Percentiles rank a stretch among this genome's conserved stretches.
Evolutionary conservation across 2,329 filamentous ascomycete species (phyloP).

Genomic region (Aspergillus novoparasiticus): DNA sequence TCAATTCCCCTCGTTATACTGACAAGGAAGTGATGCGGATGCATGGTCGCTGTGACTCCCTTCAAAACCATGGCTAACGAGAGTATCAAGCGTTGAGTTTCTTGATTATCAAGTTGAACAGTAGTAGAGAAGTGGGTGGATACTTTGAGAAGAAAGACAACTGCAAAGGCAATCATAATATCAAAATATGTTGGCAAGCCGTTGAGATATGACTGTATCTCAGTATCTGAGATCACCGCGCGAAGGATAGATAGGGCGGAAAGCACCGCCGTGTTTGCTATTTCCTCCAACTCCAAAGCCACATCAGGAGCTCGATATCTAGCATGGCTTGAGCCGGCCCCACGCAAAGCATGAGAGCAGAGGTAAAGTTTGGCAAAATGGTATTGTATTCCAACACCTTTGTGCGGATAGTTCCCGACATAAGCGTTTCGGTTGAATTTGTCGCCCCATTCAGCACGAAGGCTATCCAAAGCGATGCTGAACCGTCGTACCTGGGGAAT

Average conservation of each 20-base stretch:
- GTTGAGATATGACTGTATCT: constrained; percentile 36
- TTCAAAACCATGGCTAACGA: neutral
- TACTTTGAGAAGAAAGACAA: constrained; percentile 43
- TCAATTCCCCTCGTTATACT: neutral
- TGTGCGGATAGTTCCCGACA: constrained; percentile 48
- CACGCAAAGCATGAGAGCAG: constrained; percentile 48
- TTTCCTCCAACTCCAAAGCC: constrained; percentile 35
- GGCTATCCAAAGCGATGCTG: constrained; percentile 23
- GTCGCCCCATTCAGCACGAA: constrained; percentile 25
- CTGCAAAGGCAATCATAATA: constrained; percentile 44
- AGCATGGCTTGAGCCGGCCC: constrained; percentile 15
- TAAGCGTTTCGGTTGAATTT: constrained; percentile 35
- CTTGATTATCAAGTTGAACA: neutral
- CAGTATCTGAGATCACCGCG: constrained; percentile 37
- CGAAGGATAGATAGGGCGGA: constrained; percentile 39
- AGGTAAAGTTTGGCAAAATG: constrained; percentile 52
- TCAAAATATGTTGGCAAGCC: constrained; percentile 43
- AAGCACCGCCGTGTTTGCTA: constrained; percentile 40
- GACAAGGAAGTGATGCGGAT: constrained; percentile 5
- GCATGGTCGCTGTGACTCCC: neutral
- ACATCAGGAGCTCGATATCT: constrained; percentile 20
- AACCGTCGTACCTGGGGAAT: constrained; percentile 24
- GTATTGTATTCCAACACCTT: constrained; percentile 49
- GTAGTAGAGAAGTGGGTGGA: constrained; percentile 30
- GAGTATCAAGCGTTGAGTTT: neutral